Evolutionary conservation across 2,329 filamentous ascomycete genomes (phyloP).

Genomic region (Dothidotthia symphoricarpi): DNA sequence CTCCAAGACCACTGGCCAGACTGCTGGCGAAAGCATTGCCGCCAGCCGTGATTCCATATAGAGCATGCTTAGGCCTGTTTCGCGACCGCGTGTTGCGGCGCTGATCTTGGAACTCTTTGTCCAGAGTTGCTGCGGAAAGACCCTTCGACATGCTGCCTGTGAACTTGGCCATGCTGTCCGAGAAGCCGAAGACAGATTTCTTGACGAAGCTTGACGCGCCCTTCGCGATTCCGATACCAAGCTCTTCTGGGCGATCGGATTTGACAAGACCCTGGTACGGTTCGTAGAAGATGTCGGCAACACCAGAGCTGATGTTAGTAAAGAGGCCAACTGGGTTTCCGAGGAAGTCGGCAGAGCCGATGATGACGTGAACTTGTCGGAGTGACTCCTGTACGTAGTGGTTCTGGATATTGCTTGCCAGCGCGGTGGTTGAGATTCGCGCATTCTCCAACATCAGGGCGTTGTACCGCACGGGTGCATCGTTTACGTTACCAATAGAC

Average conservation of each 20-base stretch:
- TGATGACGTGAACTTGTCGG: slow-evolving; percentile 93
- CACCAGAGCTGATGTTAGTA: slow-evolving; percentile 96
- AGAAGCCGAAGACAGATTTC: slow-evolving; percentile 97
- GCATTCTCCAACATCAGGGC: slow-evolving; percentile 94
- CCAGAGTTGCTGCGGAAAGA: slow-evolving; percentile 87
- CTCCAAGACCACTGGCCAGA: slow-evolving; percentile 88
- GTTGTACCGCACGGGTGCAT: slow-evolving; percentile 91
- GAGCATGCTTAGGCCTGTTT: slow-evolving; percentile 92
- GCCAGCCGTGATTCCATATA: slow-evolving; percentile 93
- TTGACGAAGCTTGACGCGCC: slow-evolving; percentile 96
- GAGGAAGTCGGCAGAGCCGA: slow-evolving; percentile 95
- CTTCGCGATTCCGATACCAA: slow-evolving; percentile 92
- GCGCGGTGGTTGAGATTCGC: slow-evolving; percentile 78
- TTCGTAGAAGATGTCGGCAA: slow-evolving; percentile 98
- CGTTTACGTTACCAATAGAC: slow-evolving; percentile 98
- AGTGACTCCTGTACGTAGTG: slow-evolving; percentile 97
- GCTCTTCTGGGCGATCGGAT: slow-evolving; percentile 91
- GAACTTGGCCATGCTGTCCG: slow-evolving; percentile 95
- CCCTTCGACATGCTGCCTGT: slow-evolving; percentile 97
- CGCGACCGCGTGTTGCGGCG: slow-evolving; percentile 89
- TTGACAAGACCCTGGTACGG: slow-evolving; percentile 97
- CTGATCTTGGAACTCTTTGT: slow-evolving; percentile 98
- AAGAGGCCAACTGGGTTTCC: slow-evolving; percentile 97
- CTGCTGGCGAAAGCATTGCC: slow-evolving; percentile 94
- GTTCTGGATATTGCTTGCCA: slow-evolving; percentile 82